A percentile compares a stretch with the other conserved stretches of the same genome.
These are phyloP conservation scores for Leccinum subtestaceum DNA, from an alignment of 768 basidiomycete genomes.

Conservation along the genomic window DNA sequence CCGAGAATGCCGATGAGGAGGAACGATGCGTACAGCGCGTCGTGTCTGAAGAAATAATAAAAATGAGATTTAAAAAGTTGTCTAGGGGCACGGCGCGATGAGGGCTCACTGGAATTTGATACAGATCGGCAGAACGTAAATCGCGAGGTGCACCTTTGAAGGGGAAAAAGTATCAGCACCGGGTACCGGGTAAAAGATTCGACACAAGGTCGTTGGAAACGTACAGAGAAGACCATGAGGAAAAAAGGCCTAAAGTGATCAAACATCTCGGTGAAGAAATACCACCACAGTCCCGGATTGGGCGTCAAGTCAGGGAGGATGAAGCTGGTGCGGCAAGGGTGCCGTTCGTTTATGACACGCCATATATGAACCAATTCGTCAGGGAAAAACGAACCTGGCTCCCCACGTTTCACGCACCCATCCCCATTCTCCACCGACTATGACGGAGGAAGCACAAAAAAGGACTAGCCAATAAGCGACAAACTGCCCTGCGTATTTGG, in stretches of 20 bases:
- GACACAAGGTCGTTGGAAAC: conserved; percentile 19
- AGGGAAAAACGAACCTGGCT: conserved; percentile 52
- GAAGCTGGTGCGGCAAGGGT: conserved; percentile 44
- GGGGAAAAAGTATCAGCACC: neutral
- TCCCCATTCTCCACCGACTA: conserved; percentile 56
- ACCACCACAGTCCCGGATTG: conserved; percentile 96
- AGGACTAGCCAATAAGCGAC: conserved; percentile 47
- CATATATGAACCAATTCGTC: neutral
- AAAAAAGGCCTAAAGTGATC: conserved; percentile 97
- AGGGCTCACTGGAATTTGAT: conserved; percentile 79
- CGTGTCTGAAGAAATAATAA: conserved; percentile 51
- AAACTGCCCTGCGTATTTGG: conserved; percentile 46
- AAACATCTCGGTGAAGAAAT: conserved; percentile 99
- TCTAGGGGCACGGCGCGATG: neutral
- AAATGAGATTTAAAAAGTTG: neutral
- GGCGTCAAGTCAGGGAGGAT: conserved; percentile 88
- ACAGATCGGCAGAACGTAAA: conserved; percentile 81
- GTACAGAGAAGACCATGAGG: conserved; percentile 87
- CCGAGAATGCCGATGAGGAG: conserved; percentile 74
- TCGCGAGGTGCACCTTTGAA: conserved; percentile 71
- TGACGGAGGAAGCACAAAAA: conserved; percentile 42
- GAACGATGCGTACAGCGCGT: conserved; percentile 78
- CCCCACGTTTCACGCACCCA: conserved; percentile 87
- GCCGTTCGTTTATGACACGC: neutral
- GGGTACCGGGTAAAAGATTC: neutral